phyloP scores from a whole-genome alignment of 345 rosid genomes.

The Angophora floribunda region DNA sequence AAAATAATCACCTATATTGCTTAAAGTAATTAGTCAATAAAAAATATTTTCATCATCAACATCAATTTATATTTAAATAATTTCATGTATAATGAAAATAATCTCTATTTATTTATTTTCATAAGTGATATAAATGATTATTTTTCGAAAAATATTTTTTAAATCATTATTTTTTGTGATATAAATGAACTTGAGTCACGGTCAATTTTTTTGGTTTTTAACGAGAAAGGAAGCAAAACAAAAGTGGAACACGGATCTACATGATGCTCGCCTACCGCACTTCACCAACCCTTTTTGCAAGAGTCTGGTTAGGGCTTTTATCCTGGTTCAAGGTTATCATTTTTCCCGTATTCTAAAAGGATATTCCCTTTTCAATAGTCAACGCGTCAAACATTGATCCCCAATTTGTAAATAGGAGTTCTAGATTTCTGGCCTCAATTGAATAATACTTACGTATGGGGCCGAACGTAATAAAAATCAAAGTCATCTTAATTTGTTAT shows the following conservation, averaged over 20 bases:
- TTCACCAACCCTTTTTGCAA: neutral
- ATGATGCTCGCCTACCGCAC: neutral
- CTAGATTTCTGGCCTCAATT: neutral
- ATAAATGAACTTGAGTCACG: neutral
- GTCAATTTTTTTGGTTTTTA: neutral
- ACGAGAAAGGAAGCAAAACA: neutral
- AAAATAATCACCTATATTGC: neutral
- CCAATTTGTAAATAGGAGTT: neutral
- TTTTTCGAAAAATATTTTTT: neutral
- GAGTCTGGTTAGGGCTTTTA: neutral
- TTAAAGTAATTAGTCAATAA: too few species aligned
- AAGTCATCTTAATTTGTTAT: neutral
- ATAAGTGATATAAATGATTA: rapidly evolving
- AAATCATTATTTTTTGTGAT: neutral
- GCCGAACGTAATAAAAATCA: neutral
- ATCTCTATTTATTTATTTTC: neutral
- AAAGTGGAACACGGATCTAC: neutral
- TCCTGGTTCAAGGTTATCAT: neutral
- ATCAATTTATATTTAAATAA: neutral
- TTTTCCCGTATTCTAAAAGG: neutral
- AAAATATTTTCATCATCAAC: neutral
- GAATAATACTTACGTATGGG: neutral
- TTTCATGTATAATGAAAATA: neutral
- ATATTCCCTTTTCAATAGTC: neutral
- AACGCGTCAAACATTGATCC: neutral